These are phyloP conservation scores for Didymella pinodella DNA, from an alignment of 2,329 filamentous ascomycete genomes.

Conservation along the genomic window DNA sequence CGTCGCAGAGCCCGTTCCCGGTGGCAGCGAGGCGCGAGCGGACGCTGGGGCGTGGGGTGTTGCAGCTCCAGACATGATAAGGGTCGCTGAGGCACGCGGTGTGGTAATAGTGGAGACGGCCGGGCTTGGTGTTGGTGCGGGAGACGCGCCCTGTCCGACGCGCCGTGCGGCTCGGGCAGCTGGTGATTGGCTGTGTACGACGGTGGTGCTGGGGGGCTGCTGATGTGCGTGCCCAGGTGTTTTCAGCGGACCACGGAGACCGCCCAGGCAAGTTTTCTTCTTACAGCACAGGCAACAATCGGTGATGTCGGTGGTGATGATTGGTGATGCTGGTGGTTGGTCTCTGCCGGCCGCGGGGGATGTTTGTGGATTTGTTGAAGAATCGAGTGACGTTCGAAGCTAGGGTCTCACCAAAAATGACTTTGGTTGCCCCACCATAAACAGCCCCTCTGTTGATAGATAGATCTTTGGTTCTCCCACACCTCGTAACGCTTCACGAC, in stretches of 20 bases:
- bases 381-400: conserved; percentile 37
- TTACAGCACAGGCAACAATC: conserved; percentile 18
- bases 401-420: conserved; percentile 13
- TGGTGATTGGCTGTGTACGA: conserved; percentile 31
- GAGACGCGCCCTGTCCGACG: conserved; percentile 28
- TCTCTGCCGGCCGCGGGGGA: conserved; percentile 29
- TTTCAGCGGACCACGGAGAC: not conserved
- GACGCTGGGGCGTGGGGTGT: conserved; percentile 46
- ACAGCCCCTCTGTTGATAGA: conserved; percentile 24
- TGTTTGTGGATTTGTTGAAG: conserved; percentile 26
- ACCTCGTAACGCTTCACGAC: conserved; percentile 10
- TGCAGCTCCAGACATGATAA: conserved; percentile 45
- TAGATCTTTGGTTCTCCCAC: conserved; percentile 11
- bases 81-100: conserved; percentile 13
- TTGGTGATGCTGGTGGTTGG: conserved; percentile 23
- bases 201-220: conserved; percentile 4
- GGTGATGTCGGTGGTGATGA: conserved; percentile 24
- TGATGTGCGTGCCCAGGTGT: conserved; percentile 1
- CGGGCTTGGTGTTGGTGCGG: conserved; percentile 31
- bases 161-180: conserved; percentile 8
- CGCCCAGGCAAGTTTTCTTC: conserved; percentile 4
- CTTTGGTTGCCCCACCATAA: conserved; percentile 35
- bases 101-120: conserved; percentile 16
- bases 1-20: conserved; percentile 41
- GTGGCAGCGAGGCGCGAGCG: conserved; percentile 41